Evolutionary conservation across 2,329 filamentous ascomycete species (phyloP).

Genomic region (Exophiala sideris): DNA sequence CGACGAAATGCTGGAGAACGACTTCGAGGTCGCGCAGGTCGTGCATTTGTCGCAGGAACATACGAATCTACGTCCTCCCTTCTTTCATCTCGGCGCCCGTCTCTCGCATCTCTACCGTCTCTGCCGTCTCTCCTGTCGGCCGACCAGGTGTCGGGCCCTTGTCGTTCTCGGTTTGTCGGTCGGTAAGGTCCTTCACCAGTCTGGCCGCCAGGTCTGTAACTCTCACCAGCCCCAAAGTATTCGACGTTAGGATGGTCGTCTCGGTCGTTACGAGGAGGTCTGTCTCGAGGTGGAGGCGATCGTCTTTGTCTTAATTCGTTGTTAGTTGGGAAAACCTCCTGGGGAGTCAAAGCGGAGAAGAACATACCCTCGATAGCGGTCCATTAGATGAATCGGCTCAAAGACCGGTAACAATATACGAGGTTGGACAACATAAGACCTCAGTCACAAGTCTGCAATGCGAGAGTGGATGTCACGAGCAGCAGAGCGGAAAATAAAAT

Average conservation of each 20-base stretch:
- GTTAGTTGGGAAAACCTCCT: conserved; percentile 10
- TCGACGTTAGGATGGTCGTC: conserved; percentile 27
- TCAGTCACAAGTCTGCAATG: too few relatives aligned
- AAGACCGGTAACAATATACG: neutral
- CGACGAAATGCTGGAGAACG: conserved; percentile 42
- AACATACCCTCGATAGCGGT: conserved; percentile 21
- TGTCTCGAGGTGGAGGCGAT: conserved; percentile 24
- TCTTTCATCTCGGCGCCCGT: conserved; percentile 24
- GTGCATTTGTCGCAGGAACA: conserved; percentile 22
- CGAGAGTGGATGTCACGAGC: too few relatives aligned
- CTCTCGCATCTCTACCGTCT: neutral
- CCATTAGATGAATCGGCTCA: conserved; percentile 6
- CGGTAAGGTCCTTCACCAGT: conserved; percentile 27
- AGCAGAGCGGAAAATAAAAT: too few relatives aligned
- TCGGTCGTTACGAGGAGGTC: conserved; percentile 19
- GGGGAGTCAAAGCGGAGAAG: conserved; percentile 1
- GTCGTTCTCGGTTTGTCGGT: conserved; percentile 22
- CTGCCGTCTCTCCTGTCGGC: conserved; percentile 20
- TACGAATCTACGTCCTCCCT: conserved; percentile 30
- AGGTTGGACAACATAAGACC: neutral
- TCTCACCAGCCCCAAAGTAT: conserved; percentile 29
- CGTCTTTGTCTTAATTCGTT: conserved; percentile 12
- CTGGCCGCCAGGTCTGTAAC: conserved; percentile 28
- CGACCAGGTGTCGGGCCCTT: conserved; percentile 24
- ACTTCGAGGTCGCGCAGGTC: conserved; percentile 33